Conservation (phyloP, 1,284 basidiomycete genomes). For the Clitocybe nebularis region DNA sequence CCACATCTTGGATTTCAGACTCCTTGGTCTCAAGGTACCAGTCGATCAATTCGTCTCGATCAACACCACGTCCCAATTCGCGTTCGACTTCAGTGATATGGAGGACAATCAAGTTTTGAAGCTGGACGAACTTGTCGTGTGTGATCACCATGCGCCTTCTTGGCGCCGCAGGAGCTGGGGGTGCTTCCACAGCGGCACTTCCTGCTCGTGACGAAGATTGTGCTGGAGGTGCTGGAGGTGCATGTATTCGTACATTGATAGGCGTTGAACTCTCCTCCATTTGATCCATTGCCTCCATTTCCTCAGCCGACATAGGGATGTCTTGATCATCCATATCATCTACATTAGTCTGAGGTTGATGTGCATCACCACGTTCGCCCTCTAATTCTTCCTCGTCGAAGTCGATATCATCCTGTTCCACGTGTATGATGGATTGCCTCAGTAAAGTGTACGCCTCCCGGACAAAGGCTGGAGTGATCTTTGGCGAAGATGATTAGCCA, state of each 20-base stretch:
- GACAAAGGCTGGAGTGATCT: constrained; percentile 93
- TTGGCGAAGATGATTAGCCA: constrained; percentile 3
- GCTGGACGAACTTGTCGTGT: constrained; percentile 90
- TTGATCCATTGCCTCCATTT: constrained; percentile 55
- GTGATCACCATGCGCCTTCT: constrained; percentile 89
- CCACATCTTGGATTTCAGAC: constrained; percentile 76
- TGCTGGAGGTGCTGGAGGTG: constrained; percentile 26
- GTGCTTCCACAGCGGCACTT: constrained; percentile 27
- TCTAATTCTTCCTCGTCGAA: constrained; percentile 91
- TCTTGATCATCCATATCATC: constrained; percentile 51
- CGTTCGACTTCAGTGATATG: constrained; percentile 80
- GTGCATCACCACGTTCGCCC: constrained; percentile 43
- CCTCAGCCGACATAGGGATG: constrained; percentile 60
- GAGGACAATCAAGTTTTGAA: constrained; percentile 86
- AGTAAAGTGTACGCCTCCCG: constrained; percentile 93
- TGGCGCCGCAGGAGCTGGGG: constrained; percentile 36
- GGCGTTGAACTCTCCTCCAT: constrained; percentile 53
- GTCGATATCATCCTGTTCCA: constrained; percentile 98
- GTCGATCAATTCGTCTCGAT: constrained; percentile 88
- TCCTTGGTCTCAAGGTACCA: constrained; percentile 96
- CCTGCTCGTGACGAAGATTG: constrained; percentile 38
- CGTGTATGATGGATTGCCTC: constrained; percentile 97
- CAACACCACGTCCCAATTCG: constrained; percentile 73
- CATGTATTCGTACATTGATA: constrained; percentile 30
- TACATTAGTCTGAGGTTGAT: constrained; percentile 23